Conservation (phyloP, 179 eudicot genomes). For the Beta corolliflora region DNA sequence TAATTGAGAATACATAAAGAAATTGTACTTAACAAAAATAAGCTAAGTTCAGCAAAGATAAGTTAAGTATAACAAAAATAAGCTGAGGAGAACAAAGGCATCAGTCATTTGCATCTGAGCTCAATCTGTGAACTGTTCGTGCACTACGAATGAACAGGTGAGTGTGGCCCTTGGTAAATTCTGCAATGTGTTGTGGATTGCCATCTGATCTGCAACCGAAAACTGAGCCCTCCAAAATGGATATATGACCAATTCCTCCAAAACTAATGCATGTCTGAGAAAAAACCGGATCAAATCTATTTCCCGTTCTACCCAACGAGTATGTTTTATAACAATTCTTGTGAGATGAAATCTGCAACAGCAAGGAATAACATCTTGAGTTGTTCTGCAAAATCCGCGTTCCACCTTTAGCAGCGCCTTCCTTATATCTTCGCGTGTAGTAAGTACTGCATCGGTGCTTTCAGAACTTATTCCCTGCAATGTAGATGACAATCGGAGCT, state of each 20-base stretch:
- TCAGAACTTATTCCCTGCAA: background rate
- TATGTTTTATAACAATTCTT: background rate
- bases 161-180: background rate
- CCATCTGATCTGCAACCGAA: background rate
- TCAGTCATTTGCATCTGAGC: no score
- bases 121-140: no score
- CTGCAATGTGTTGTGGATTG: background rate
- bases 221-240: no score
- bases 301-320: background rate
- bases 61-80: no score
- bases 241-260: background rate
- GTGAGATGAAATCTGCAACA: conserved; percentile 14
- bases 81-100: no score
- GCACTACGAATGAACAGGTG: background rate
- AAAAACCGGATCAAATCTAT: background rate
- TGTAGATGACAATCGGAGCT: background rate
- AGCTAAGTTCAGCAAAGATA: no score
- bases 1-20: no score
- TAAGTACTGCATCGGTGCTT: no score
- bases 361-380: background rate
- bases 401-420: background rate
- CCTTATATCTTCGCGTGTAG: no score
- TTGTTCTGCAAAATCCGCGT: background rate
- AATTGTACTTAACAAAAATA: no score
- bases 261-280: conserved; percentile 8